Percentiles rank a stretch among this genome's conserved stretches.
Conservation (phyloP, 2,329 filamentous ascomycete species). For the Verticillium longisporum region DNA sequence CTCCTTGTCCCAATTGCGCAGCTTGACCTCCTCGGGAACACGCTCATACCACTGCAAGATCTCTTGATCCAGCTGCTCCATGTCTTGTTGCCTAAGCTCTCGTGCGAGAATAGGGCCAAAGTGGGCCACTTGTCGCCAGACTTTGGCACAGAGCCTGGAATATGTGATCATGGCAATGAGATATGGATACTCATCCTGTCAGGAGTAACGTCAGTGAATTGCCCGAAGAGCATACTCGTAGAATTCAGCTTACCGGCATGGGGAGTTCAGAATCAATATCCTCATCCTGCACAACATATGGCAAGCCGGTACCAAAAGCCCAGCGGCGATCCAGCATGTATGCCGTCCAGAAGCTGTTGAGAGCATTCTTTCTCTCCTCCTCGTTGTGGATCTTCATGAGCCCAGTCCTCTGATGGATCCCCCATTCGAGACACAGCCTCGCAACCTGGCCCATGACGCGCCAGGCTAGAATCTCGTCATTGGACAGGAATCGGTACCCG, state of each 20-base stretch:
- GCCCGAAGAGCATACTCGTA: background rate
- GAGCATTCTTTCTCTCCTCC: slow-evolving; percentile 58
- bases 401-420: slow-evolving; percentile 73
- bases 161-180: slow-evolving; percentile 80
- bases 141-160: slow-evolving; percentile 73
- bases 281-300: slow-evolving; percentile 76
- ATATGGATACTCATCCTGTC: slow-evolving; percentile 56
- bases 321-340: slow-evolving; percentile 81
- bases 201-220: slow-evolving; percentile 12
- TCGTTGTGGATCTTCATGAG: slow-evolving; percentile 63
- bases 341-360: slow-evolving; percentile 77
- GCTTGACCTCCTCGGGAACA: slow-evolving; percentile 55
- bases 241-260: slow-evolving; percentile 60
- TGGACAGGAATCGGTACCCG: slow-evolving; percentile 74
- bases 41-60: slow-evolving; percentile 81
- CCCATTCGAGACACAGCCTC: slow-evolving; percentile 72
- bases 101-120: slow-evolving; percentile 54
- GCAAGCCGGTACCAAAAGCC: slow-evolving; percentile 85
- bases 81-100: slow-evolving; percentile 65
- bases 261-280: slow-evolving; percentile 78
- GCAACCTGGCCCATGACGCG: slow-evolving; percentile 78
- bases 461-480: slow-evolving; percentile 83
- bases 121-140: slow-evolving; percentile 75
- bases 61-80: slow-evolving; percentile 75
- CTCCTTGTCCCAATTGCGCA: slow-evolving; percentile 51